phyloP scores from a whole-genome alignment of 331 rosid species.

The Prunus yedoensis region DNA sequence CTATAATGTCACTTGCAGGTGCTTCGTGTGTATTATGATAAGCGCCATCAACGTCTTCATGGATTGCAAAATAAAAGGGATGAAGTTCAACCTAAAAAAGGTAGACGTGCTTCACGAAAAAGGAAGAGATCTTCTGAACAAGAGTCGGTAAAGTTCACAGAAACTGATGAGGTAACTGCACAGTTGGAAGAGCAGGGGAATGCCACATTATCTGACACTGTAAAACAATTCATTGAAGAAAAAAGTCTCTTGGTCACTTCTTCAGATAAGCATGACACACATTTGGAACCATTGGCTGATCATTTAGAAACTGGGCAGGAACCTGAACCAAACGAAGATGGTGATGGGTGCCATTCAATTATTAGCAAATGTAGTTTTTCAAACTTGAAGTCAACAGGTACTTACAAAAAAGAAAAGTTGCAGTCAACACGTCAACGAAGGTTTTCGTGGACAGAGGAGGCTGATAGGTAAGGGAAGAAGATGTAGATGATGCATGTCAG shows the following conservation, averaged over 20 bases:
- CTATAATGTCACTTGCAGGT: conserved; percentile 54
- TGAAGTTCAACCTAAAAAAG: conserved; percentile 30
- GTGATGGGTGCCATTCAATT: conserved; percentile 42
- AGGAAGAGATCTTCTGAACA: conserved; percentile 36
- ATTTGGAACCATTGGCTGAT: conserved; percentile 43
- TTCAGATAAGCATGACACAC: conserved; percentile 37
- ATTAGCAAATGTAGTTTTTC: conserved; percentile 41
- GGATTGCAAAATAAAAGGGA: conserved; percentile 39
- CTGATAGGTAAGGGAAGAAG: conserved; percentile 67
- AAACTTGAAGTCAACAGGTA: conserved; percentile 56
- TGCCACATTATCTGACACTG: conserved; percentile 26
- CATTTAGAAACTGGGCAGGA: conserved; percentile 37
- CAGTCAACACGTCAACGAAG: conserved; percentile 69
- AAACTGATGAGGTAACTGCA: conserved; percentile 41
- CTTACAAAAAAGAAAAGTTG: conserved; percentile 26
- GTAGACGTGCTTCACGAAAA: conserved; percentile 31
- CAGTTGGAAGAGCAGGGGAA: conserved; percentile 31
- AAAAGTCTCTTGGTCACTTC: conserved; percentile 33
- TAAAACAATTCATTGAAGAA: conserved; percentile 36
- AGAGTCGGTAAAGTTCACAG: conserved; percentile 48
- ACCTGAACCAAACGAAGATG: conserved; percentile 35
- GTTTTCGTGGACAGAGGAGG: conserved; percentile 83
- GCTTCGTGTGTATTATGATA: conserved; percentile 67
- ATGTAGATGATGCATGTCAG: neutral
- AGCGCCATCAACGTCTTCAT: conserved; percentile 52